These are phyloP conservation scores for Spinellus fusiger DNA, from an alignment of 192 early-diverging fungal genomes.

Conservation along the genomic window DNA sequence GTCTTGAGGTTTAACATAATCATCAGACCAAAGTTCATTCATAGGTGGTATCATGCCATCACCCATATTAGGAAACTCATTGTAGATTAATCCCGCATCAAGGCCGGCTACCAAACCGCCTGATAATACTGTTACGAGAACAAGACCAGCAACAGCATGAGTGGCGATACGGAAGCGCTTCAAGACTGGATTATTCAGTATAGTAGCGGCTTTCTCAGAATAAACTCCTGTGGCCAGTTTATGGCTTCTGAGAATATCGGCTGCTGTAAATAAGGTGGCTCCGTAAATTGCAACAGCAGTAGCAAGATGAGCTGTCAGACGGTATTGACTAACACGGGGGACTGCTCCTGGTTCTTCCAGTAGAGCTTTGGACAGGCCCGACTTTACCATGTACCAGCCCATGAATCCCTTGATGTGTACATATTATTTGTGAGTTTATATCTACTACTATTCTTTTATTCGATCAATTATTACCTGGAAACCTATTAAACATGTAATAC, in stretches of 20 bases:
- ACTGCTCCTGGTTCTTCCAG: constrained; percentile 70
- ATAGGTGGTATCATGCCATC: constrained; percentile 70
- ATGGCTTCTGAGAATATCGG: constrained; percentile 69
- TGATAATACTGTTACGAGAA: constrained; percentile 83
- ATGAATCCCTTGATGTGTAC: constrained; percentile 62
- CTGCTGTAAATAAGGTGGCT: constrained; percentile 69
- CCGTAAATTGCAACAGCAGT: constrained; percentile 86
- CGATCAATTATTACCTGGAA: constrained; percentile 49
- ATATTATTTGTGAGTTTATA: not conserved
- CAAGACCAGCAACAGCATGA: constrained; percentile 56
- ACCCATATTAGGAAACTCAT: constrained; percentile 97
- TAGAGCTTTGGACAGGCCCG: constrained; percentile 79
- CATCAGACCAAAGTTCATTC: constrained; percentile 50
- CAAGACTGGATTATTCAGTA: constrained; percentile 51
- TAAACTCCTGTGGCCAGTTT: constrained; percentile 49
- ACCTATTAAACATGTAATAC: constrained; percentile 59
- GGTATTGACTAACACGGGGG: constrained; percentile 92
- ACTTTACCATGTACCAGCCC: constrained; percentile 99
- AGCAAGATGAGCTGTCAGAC: constrained; percentile 85
- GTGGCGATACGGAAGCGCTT: constrained; percentile 59
- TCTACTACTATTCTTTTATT: not conserved
- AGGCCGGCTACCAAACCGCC: constrained; percentile 95
- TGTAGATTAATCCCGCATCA: constrained; percentile 95
- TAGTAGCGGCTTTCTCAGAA: constrained; percentile 28
- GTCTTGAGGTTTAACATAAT: constrained; percentile 44